Evolutionary conservation across 306 rosid genomes (phyloP).

Genomic region (Glycine latifolia): DNA sequence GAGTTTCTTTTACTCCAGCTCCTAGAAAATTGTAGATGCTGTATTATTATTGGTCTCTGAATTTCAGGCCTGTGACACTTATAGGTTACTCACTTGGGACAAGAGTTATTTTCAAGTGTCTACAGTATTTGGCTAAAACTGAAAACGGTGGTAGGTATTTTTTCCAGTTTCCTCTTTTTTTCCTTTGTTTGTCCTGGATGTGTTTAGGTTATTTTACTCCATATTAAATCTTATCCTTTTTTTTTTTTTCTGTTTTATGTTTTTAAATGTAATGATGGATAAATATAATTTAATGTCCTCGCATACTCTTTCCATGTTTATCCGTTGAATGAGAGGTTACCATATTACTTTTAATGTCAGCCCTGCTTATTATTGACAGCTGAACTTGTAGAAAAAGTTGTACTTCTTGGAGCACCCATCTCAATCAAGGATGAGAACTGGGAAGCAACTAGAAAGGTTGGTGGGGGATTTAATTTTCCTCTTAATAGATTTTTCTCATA

Average conservation of each 20-base stretch:
- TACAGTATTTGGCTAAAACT: conserved; percentile 51
- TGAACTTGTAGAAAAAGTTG: conserved; percentile 63
- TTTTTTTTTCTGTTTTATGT: background rate
- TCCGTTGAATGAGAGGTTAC: background rate
- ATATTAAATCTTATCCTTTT: background rate
- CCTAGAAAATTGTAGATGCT: conserved; percentile 14
- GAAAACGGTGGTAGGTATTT: conserved; percentile 55
- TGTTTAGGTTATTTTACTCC: background rate
- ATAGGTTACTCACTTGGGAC: conserved; percentile 71
- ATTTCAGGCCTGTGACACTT: conserved; percentile 74
- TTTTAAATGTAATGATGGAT: background rate
- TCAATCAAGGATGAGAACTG: conserved; percentile 64
- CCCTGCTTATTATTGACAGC: conserved; percentile 46
- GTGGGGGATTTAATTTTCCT: conserved; percentile 2
- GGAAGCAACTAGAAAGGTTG: conserved; percentile 64
- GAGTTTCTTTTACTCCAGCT: conserved; percentile 25
- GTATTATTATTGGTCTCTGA: conserved; percentile 30
- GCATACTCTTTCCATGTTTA: background rate
- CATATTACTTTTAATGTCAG: background rate
- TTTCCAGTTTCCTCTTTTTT: background rate
- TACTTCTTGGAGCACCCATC: conserved; percentile 73
- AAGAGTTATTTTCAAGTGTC: conserved; percentile 65
- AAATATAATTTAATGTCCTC: conserved; percentile 12
- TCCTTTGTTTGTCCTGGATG: background rate
- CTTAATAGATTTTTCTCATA: background rate